Evolutionary conservation across 2,329 filamentous ascomycete species (phyloP).

Genomic region (Aspergillus pseudoterreus): DNA sequence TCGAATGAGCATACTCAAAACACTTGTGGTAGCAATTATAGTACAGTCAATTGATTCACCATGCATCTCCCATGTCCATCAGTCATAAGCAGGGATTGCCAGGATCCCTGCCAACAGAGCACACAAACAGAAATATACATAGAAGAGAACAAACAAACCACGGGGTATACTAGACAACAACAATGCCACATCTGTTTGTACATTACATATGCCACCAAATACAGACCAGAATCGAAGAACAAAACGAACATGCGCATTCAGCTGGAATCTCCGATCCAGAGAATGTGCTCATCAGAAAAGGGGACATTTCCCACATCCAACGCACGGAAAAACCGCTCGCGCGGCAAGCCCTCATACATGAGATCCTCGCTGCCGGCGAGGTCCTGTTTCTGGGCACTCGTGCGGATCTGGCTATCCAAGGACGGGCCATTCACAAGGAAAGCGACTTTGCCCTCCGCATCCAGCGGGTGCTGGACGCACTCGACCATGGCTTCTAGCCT

Average conservation of each 20-base stretch:
- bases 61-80: not conserved
- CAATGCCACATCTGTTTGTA: constrained; percentile 2
- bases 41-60: not conserved
- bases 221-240: not conserved
- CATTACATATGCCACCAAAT: constrained; percentile 9
- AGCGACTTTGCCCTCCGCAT: constrained; percentile 30
- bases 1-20: not conserved
- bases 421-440: constrained; percentile 34
- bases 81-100: not conserved
- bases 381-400: constrained; percentile 16
- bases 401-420: constrained; percentile 40
- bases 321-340: constrained; percentile 26
- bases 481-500: constrained; percentile 45
- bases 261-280: constrained; percentile 23
- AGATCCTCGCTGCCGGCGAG: constrained; percentile 36
- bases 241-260: constrained; percentile 4
- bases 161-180: not conserved
- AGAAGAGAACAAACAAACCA: not conserved
- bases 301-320: constrained; percentile 27
- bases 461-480: constrained; percentile 31
- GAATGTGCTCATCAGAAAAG: constrained; percentile 21
- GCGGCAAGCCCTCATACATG: constrained; percentile 36
- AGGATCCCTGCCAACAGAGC: not conserved
- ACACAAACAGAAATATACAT: not conserved
- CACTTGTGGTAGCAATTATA: too few species aligned